These are phyloP conservation scores for Penicillium maclennaniae DNA, from an alignment of 495 filamentous ascomycete genomes.

Conservation along the genomic window DNA sequence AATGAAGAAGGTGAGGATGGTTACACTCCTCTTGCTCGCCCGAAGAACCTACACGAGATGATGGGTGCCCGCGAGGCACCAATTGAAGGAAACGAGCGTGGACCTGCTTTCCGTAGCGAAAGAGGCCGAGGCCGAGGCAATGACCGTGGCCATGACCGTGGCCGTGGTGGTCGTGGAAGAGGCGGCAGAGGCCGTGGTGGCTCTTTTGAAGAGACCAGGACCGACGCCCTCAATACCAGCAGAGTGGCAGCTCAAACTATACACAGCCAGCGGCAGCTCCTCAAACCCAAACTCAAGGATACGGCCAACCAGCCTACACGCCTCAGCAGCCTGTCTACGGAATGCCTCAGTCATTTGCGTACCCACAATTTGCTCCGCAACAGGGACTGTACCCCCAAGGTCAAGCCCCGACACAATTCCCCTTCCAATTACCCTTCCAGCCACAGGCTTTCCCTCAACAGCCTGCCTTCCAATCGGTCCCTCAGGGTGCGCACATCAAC, in stretches of 20 bases:
- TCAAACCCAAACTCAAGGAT: slow-evolving; percentile 25
- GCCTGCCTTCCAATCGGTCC: slow-evolving; percentile 34
- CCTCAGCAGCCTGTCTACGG: slow-evolving; percentile 25
- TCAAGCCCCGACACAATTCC: slow-evolving; percentile 31
- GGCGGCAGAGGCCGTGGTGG: slow-evolving; percentile 46
- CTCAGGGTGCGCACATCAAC: slow-evolving; percentile 59
- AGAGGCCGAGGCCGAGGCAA: slow-evolving; percentile 39
- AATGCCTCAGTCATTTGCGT: slow-evolving; percentile 30
- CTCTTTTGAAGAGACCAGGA: slow-evolving; percentile 43
- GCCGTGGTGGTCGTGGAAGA: slow-evolving; percentile 44
- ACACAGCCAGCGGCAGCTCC: slow-evolving; percentile 5
- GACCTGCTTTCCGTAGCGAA: slow-evolving; percentile 35
- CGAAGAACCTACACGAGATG: slow-evolving; percentile 54
- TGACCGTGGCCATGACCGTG: slow-evolving; percentile 46
- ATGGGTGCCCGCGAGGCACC: slow-evolving; percentile 45
- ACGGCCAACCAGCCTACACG: slow-evolving; percentile 24
- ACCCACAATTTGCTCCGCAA: slow-evolving; percentile 31
- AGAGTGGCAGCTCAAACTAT: slow-evolving; percentile 20
- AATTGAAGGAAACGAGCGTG: slow-evolving; percentile 40
- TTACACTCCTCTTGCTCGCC: slow-evolving; percentile 67
- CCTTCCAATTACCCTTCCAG: slow-evolving; percentile 35
- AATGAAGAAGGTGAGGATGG: slow-evolving; percentile 48
- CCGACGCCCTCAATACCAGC: slow-evolving; percentile 33
- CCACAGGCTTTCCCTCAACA: slow-evolving; percentile 22
- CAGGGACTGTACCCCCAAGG: slow-evolving; percentile 34